Percentiles rank a stretch among this genome's conserved stretches.
phyloP scores from a whole-genome alignment of 768 basidiomycete species.

The Hygrophoropsis aurantiaca region DNA sequence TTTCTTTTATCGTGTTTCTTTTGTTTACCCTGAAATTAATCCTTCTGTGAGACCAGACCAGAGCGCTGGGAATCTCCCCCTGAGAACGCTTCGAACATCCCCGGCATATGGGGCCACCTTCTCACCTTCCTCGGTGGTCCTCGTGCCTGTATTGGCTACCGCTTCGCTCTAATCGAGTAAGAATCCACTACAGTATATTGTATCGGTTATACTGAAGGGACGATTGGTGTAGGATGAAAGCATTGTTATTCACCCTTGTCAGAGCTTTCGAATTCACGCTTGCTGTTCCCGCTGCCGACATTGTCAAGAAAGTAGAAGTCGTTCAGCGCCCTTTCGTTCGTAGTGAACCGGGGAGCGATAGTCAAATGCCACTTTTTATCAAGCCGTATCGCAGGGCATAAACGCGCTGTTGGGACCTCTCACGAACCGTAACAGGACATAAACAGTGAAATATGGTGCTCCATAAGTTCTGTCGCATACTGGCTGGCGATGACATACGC shows the following conservation, averaged over 20 bases:
- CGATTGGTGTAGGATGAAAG: no score
- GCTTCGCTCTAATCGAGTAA: conserved; percentile 61
- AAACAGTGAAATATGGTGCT: no score
- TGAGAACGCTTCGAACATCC: no score
- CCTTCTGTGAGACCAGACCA: conserved; percentile 51
- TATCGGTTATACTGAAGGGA: conserved; percentile 44
- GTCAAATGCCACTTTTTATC: no score
- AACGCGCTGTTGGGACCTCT: no score
- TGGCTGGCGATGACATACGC: conserved; percentile 19
- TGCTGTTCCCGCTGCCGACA: no score
- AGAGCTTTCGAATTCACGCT: no score
- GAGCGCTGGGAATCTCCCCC: no score
- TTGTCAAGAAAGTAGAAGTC: conserved; percentile 27
- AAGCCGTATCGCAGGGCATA: conserved; percentile 5
- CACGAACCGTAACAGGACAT: no score
- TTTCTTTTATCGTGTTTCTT: neutral
- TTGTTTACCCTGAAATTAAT: conserved; percentile 56
- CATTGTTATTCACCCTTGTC: no score
- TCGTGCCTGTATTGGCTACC: conserved; percentile 67
- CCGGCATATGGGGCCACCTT: no score
- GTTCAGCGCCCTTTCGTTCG: conserved; percentile 47
- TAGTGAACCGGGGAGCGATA: conserved; percentile 35
- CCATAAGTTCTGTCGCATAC: conserved; percentile 19
- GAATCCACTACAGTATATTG: conserved; percentile 16
- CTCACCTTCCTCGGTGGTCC: no score